Percentiles rank a stretch among this genome's conserved stretches.
Evolutionary conservation across 768 basidiomycete species (phyloP).

Genomic region (Lactifluus piperatus): DNA sequence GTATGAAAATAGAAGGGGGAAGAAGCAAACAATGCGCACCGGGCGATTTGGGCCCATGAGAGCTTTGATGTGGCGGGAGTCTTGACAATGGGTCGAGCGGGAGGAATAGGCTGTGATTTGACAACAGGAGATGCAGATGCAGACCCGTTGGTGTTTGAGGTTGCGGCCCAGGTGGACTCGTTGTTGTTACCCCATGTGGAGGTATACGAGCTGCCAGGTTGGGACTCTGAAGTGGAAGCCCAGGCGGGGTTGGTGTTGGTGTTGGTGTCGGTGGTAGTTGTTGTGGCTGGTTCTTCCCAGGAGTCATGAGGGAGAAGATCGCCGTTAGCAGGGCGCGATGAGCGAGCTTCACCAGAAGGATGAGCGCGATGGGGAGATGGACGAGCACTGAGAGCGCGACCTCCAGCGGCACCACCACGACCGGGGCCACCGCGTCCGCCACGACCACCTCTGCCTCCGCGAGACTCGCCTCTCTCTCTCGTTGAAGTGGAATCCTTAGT

Average conservation of each 20-base stretch:
- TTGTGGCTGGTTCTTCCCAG: slow-evolving; percentile 21
- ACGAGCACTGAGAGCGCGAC: slow-evolving; percentile 37
- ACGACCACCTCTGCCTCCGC: slow-evolving; percentile 57
- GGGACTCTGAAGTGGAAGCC: slow-evolving; percentile 24
- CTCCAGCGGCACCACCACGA: slow-evolving; percentile 33
- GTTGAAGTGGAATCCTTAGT: slow-evolving; percentile 45
- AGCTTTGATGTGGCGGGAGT: slow-evolving; percentile 66
- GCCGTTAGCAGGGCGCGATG: slow-evolving; percentile 13
- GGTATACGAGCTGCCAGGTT: slow-evolving; percentile 23
- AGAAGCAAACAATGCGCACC: slow-evolving; percentile 34
- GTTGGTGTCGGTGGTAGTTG: slow-evolving; percentile 23
- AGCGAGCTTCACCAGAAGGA: slow-evolving; percentile 26
- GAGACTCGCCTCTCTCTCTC: slow-evolving; percentile 42
- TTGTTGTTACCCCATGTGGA: slow-evolving; percentile 26
- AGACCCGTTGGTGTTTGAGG: slow-evolving; percentile 25
- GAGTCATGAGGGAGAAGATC: slow-evolving; percentile 23
- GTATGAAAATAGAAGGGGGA: not conserved
- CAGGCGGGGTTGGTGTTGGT: slow-evolving; percentile 1
- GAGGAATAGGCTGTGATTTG: slow-evolving; percentile 23
- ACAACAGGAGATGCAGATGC: slow-evolving; percentile 26
- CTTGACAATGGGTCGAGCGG: slow-evolving; percentile 32
- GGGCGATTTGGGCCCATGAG: slow-evolving; percentile 82
- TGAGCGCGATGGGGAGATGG: slow-evolving; percentile 38
- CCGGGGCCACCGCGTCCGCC: slow-evolving; percentile 45
- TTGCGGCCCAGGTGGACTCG: slow-evolving; percentile 26